Percentiles rank a stretch among this genome's conserved stretches.
phyloP scores from a whole-genome alignment of 345 rosid species.

The Firmiana major region DNA sequence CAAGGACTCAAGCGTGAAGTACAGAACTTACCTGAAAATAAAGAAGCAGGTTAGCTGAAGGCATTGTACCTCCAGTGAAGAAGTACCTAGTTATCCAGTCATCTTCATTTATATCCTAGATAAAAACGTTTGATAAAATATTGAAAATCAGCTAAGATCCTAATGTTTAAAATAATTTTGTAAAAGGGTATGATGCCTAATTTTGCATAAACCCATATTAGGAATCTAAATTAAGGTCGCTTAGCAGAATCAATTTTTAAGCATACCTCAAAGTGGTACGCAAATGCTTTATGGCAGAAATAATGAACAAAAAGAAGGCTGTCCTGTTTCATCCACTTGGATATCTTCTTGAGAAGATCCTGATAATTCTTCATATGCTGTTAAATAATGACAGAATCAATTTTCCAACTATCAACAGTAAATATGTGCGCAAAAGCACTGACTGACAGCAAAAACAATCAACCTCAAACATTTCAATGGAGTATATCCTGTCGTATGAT shows the following conservation, averaged over 20 bases:
- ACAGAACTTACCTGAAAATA: constrained; percentile 65
- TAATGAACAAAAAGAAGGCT: constrained; percentile 71
- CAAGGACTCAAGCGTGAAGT: not conserved
- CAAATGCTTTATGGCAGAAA: constrained; percentile 86
- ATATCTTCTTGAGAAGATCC: constrained; percentile 73
- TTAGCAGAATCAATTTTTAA: not conserved
- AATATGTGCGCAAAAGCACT: not conserved
- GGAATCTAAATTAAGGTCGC: not conserved
- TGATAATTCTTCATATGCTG: constrained; percentile 91
- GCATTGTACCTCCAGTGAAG: constrained; percentile 95
- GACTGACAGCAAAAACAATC: not conserved
- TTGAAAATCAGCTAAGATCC: not conserved
- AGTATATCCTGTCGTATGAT: constrained; percentile 59
- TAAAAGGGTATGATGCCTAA: too few species aligned
- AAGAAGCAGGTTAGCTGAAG: constrained; percentile 78
- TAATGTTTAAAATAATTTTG: not conserved
- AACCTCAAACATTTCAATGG: constrained; percentile 94
- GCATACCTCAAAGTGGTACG: constrained; percentile 80
- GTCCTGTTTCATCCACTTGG: constrained; percentile 80
- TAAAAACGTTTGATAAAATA: not conserved
- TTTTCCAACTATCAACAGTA: not conserved
- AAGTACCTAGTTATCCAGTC: constrained; percentile 91
- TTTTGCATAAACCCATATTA: not conserved
- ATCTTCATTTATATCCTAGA: constrained; percentile 72
- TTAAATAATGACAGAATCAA: not conserved